Percentiles rank a stretch among this genome's conserved stretches.
These are phyloP conservation scores for Knufia fluminis DNA, from an alignment of 2,329 filamentous ascomycete species.

Conservation along the genomic window DNA sequence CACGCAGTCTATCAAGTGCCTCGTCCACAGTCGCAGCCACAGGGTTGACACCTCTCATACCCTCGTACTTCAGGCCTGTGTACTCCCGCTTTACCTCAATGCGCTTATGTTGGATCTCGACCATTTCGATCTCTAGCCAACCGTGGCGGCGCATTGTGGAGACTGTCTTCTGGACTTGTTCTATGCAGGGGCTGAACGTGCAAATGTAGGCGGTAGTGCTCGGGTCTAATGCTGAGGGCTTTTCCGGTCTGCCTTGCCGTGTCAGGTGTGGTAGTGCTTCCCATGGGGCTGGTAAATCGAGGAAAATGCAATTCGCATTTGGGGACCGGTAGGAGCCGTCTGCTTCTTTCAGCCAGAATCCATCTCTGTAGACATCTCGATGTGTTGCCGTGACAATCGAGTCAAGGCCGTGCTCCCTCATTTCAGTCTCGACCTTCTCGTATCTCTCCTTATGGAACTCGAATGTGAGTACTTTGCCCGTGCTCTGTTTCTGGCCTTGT, in stretches of 20 bases:
- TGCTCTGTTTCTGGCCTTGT: slow-evolving; percentile 17
- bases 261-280: slow-evolving; percentile 39
- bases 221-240: slow-evolving; percentile 55
- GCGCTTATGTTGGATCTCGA: slow-evolving; percentile 71
- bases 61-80: slow-evolving; percentile 63
- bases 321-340: slow-evolving; percentile 30
- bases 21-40: slow-evolving; percentile 68
- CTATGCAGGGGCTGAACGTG: slow-evolving; percentile 93
- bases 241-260: slow-evolving; percentile 27
- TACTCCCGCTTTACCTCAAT: slow-evolving; percentile 77
- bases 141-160: slow-evolving; percentile 68
- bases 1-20: slow-evolving; percentile 61
- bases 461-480: slow-evolving; percentile 42
- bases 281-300: slow-evolving; percentile 45
- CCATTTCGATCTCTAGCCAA: slow-evolving; percentile 90
- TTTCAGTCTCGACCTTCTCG: slow-evolving; percentile 33
- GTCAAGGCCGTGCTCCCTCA: slow-evolving; percentile 36
- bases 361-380: slow-evolving; percentile 42
- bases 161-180: slow-evolving; percentile 84
- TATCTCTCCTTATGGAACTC: slow-evolving; percentile 41
- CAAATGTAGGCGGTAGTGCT: slow-evolving; percentile 68
- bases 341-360: slow-evolving; percentile 31
- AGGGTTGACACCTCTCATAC: slow-evolving; percentile 55
- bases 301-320: slow-evolving; percentile 39
- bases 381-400: slow-evolving; percentile 38